Conservation (phyloP, 257 asterid species). For the Solanum clarkiae region DNA sequence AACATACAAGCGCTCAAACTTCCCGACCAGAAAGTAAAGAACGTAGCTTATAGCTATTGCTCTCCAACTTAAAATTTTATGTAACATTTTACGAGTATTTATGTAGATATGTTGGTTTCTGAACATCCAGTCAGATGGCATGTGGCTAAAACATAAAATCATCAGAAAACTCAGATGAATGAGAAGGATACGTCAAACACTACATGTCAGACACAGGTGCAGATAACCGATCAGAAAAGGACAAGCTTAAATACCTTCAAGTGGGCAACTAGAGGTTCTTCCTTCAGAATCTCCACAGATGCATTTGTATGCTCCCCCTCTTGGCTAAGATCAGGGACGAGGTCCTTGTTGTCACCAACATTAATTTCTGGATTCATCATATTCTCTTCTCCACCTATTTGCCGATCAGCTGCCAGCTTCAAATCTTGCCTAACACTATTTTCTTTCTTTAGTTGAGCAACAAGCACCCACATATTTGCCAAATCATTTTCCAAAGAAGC, state of each 20-base stretch:
- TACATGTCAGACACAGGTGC: background rate
- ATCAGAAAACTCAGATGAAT: background rate
- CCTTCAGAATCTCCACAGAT: conserved; percentile 36
- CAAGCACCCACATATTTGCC: conserved; percentile 99
- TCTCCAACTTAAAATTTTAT: background rate
- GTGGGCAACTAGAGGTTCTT: conserved; percentile 86
- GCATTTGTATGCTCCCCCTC: conserved; percentile 20
- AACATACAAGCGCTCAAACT: too few species aligned
- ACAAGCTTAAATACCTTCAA: conserved; percentile 43
- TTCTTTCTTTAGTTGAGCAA: conserved; percentile 91
- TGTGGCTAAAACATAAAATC: background rate
- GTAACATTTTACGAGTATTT: background rate
- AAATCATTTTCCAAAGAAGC: conserved; percentile 83
- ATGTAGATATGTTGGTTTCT: background rate
- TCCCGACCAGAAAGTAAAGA: background rate
- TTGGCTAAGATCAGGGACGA: conserved; percentile 17
- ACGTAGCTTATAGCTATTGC: background rate
- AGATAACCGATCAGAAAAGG: background rate
- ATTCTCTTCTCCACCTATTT: conserved; percentile 18
- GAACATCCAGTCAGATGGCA: background rate
- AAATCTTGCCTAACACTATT: conserved; percentile 29
- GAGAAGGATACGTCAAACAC: background rate
- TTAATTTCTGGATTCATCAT: conserved; percentile 24
- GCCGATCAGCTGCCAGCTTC: conserved; percentile 21
- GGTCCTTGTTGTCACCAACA: conserved; percentile 30